Evolutionary conservation across 1,284 basidiomycete species (phyloP).

Genomic region (Trametes hirsuta): DNA sequence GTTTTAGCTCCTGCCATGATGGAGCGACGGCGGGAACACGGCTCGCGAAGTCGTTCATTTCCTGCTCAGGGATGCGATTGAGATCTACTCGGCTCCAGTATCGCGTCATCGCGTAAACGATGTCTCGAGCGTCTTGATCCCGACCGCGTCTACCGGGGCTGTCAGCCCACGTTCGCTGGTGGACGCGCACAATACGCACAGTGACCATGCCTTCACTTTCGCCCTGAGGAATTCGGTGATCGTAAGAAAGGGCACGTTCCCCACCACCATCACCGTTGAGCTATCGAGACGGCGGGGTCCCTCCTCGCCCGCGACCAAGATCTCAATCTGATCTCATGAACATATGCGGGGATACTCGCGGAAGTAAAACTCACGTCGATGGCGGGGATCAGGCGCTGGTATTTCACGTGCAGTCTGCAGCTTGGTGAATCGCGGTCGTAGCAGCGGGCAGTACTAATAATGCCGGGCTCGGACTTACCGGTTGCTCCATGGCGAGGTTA

Average conservation of each 20-base stretch:
- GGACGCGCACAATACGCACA: slow-evolving; percentile 49
- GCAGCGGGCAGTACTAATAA: background rate
- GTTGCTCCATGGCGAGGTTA: slow-evolving; percentile 57
- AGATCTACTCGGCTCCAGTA: slow-evolving; percentile 81
- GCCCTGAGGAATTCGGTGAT: slow-evolving; percentile 80
- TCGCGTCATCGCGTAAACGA: slow-evolving; percentile 63
- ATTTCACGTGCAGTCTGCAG: slow-evolving; percentile 41
- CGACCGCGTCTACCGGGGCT: slow-evolving; percentile 53
- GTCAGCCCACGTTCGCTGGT: slow-evolving; percentile 11
- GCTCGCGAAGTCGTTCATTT: slow-evolving; percentile 74
- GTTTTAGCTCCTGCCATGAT: slow-evolving; percentile 70
- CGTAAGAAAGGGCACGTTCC: slow-evolving; percentile 73
- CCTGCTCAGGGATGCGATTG: slow-evolving; percentile 78
- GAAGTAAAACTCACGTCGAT: slow-evolving; percentile 37
- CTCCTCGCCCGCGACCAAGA: slow-evolving; percentile 76
- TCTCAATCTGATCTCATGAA: slow-evolving; percentile 65
- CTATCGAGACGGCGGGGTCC: slow-evolving; percentile 73
- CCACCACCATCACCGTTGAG: slow-evolving; percentile 64
- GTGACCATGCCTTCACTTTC: slow-evolving; percentile 76
- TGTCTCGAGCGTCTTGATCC: slow-evolving; percentile 74
- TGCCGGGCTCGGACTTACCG: slow-evolving; percentile 37
- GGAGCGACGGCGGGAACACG: slow-evolving; percentile 56
- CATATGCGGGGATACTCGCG: background rate
- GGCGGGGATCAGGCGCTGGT: slow-evolving; percentile 40
- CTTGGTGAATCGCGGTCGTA: slow-evolving; percentile 15